Evolutionary conservation across 164 flowering plant genomes (phyloP).

Genomic region (Tetrastigma voinierianum): DNA sequence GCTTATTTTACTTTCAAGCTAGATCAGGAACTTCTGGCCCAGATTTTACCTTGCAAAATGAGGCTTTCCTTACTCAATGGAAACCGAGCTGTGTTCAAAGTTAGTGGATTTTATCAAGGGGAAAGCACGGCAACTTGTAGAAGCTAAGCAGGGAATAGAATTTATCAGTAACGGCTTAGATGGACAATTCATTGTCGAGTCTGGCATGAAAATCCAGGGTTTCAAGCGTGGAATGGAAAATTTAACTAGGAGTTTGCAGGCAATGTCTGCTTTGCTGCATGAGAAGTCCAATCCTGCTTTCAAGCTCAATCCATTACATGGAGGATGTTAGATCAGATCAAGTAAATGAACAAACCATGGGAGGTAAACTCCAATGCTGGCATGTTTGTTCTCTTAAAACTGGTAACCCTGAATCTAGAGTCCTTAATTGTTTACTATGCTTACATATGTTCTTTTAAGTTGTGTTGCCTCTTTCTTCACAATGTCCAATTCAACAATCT

Average conservation of each 20-base stretch:
- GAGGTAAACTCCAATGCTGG: conserved; percentile 32
- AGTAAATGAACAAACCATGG: conserved; percentile 21
- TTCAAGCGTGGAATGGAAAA: conserved; percentile 66
- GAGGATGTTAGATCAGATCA: conserved; percentile 17
- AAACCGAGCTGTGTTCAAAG: conserved; percentile 48
- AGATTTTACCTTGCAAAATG: conserved; percentile 57
- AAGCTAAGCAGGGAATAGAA: conserved; percentile 27
- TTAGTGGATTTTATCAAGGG: conserved; percentile 44
- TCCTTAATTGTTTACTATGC: too few relatives aligned
- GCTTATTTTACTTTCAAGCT: conserved; percentile 48
- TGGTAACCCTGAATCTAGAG: background rate
- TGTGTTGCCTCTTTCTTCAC: background rate
- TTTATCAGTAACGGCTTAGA: conserved; percentile 34
- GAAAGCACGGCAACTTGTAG: conserved; percentile 28
- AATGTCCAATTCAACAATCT: background rate
- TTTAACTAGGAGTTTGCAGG: conserved; percentile 59
- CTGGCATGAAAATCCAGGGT: conserved; percentile 75
- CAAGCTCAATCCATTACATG: conserved; percentile 22
- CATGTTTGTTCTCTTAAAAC: background rate
- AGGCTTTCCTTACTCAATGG: conserved; percentile 58
- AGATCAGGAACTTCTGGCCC: conserved; percentile 63
- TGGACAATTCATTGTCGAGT: conserved; percentile 71
- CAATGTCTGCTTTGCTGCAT: conserved; percentile 45
- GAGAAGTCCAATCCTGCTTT: conserved; percentile 44
- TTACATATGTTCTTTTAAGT: too few relatives aligned